A percentile compares a stretch with the other conserved stretches of the same genome.
These are phyloP conservation scores for Aleurites moluccanus DNA, from an alignment of 441 rosid species.

Conservation along the genomic window DNA sequence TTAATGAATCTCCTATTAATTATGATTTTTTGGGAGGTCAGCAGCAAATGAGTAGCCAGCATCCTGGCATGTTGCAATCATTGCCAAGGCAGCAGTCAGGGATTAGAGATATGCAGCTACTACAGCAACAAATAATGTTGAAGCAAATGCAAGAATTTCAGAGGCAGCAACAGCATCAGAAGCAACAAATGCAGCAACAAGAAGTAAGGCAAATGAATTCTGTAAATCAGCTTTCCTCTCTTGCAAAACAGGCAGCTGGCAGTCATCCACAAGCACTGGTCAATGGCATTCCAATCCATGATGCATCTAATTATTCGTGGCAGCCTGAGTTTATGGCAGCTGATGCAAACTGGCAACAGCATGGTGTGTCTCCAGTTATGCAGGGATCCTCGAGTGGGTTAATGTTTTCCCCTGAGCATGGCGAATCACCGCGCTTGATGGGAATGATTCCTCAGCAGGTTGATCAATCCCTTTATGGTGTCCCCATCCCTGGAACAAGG, in stretches of 20 bases:
- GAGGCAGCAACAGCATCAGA: conserved; percentile 63
- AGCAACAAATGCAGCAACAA: conserved; percentile 55
- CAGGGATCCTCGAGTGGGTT: conserved; percentile 61
- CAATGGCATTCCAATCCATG: conserved; percentile 66
- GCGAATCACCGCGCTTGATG: conserved; percentile 43
- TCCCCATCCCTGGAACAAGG: conserved; percentile 52
- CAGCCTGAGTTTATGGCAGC: conserved; percentile 53
- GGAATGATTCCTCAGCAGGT: conserved; percentile 57
- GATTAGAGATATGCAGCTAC: conserved; percentile 67
- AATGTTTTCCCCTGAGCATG: conserved; percentile 56
- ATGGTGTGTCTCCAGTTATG: conserved; percentile 43
- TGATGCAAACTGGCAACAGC: conserved; percentile 65
- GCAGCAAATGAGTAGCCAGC: conserved; percentile 58
- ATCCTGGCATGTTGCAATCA: conserved; percentile 58
- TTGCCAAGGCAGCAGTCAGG: conserved; percentile 68
- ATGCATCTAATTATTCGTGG: conserved; percentile 55
- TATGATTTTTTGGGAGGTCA: conserved; percentile 69
- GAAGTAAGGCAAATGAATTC: conserved; percentile 52
- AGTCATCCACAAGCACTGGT: conserved; percentile 47
- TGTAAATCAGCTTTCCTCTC: conserved; percentile 44
- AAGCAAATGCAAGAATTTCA: conserved; percentile 74
- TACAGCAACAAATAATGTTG: conserved; percentile 65
- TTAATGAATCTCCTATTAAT: conserved; percentile 67
- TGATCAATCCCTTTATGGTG: conserved; percentile 71
- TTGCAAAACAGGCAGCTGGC: conserved; percentile 45